Evolutionary conservation across 78 protist genomes (phyloP), one percentile per base, ranked within the genome.

Genomic region (Capsaspora owczarzaki): DNA sequence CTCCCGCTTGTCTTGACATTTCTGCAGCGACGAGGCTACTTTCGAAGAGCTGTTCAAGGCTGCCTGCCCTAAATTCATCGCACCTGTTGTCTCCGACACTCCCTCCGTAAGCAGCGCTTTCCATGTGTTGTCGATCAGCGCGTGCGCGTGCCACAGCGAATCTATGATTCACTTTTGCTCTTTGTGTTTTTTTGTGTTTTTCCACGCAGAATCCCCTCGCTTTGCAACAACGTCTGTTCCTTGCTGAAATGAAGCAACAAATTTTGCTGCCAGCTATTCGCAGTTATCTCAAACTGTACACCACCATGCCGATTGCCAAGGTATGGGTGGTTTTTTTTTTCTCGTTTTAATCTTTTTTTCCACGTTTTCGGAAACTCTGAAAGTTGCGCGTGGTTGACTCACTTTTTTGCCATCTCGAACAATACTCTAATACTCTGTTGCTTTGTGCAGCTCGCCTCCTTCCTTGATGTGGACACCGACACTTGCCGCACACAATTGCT

Each of bases 211-310:
- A 70, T n/a, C 19, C 79, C 6, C 4, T 4, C 69, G 76, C 23
- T 40, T 23, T 53, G 31, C 96, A 92, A 79, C 53, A 61, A n/a
- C 0, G 69, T 37, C 47, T 86, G 42, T 90, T 89, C 83, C 1
- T 86, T 38, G 63, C 60, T 35, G 92, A 89, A 49, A 87, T 88
- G 46, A 43, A 49, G 53, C 91, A 87, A 78, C 92, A 85, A 82
- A 49, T 69, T 27, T 38, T 63, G 68, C 51, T 93, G 44, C 89
- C 92, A 43, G 78, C 83, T 53, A 66, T 93, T 56, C 91, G 96
- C 86, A 38, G 82, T 43, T 91, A 85, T 81, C 92, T 91, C 66
- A 75, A 80, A 53, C 90, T 93, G 69, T 93, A 93, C 93, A 84
- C 92, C 56, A 61, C 91, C 37, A 83, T 93, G 70, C 42, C 82